Conservation (phyloP, 164 flowering plant genomes). For the Aristolochia fimbriata region DNA sequence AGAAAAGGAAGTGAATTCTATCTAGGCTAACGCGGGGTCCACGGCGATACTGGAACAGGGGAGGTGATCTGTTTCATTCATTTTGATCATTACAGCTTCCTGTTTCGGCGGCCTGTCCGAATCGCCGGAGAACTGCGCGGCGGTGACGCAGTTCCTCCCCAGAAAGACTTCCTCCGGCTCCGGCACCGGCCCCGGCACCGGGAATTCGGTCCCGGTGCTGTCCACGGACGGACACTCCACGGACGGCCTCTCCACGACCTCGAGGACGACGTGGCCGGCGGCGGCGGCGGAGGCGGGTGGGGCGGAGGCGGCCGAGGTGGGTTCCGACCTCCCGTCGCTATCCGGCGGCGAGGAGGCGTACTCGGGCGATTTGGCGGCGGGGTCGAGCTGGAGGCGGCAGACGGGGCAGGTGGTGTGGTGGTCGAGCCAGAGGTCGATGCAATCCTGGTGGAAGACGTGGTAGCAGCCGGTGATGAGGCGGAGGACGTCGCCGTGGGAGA, state of each 20-base stretch:
- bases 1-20: no score
- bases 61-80: no score
- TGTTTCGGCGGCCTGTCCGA: no score
- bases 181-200: background rate
- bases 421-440: constrained; percentile 77
- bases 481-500: constrained; percentile 34
- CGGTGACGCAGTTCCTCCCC: background rate
- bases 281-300: background rate
- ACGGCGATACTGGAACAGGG: no score
- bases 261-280: background rate
- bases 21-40: no score
- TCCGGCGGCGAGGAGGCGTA: background rate
- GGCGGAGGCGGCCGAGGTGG: background rate
- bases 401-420: constrained; percentile 75
- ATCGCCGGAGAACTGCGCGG: background rate
- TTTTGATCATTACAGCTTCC: no score
- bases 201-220: background rate
- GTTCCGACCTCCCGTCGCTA: background rate
- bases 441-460: constrained; percentile 81
- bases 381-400: constrained; percentile 30
- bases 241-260: background rate
- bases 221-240: no score
- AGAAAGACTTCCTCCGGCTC: background rate
- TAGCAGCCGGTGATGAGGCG: constrained; percentile 46
- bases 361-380: background rate